A percentile compares a stretch with the other conserved stretches of the same genome.
These are phyloP conservation scores for Musa itinerans DNA, from an alignment of 176 grass and related monocot genomes.

Conservation along the genomic window DNA sequence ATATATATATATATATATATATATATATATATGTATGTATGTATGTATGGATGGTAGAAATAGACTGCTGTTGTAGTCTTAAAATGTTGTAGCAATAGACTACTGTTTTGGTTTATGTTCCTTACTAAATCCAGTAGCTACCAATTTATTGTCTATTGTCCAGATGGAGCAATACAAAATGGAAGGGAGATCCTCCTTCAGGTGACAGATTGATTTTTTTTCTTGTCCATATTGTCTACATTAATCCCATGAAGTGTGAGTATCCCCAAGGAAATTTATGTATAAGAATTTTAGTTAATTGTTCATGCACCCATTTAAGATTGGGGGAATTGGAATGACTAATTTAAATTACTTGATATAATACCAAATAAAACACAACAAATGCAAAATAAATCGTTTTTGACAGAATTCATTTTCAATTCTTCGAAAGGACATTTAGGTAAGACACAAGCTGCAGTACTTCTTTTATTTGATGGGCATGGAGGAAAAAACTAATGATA, in stretches of 20 bases:
- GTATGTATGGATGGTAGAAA: too few relatives aligned
- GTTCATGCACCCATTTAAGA: neutral
- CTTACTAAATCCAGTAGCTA: neutral
- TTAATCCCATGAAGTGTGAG: neutral
- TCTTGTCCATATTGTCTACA: neutral
- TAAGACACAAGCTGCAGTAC: too few relatives aligned
- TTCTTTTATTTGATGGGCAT: too few relatives aligned
- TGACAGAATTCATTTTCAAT: too few relatives aligned
- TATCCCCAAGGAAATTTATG: too few relatives aligned
- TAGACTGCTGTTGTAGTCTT: too few relatives aligned
- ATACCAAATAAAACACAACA: neutral
- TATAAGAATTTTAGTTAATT: too few relatives aligned
- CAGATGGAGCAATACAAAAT: slow-evolving; percentile 51
- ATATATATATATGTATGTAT: too few relatives aligned
- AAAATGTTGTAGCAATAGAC: neutral
- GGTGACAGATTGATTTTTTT: slow-evolving; percentile 30
- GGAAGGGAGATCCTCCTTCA: slow-evolving; percentile 91
- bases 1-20: too few relatives aligned
- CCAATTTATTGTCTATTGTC: neutral
- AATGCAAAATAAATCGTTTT: neutral
- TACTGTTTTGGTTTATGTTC: neutral
- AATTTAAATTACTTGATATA: neutral
- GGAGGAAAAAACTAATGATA: too few relatives aligned
- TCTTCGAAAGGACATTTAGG: too few relatives aligned
- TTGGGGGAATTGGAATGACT: neutral